Conservation (phyloP, 768 basidiomycete species). For the Trametes cinnabarina region DNA sequence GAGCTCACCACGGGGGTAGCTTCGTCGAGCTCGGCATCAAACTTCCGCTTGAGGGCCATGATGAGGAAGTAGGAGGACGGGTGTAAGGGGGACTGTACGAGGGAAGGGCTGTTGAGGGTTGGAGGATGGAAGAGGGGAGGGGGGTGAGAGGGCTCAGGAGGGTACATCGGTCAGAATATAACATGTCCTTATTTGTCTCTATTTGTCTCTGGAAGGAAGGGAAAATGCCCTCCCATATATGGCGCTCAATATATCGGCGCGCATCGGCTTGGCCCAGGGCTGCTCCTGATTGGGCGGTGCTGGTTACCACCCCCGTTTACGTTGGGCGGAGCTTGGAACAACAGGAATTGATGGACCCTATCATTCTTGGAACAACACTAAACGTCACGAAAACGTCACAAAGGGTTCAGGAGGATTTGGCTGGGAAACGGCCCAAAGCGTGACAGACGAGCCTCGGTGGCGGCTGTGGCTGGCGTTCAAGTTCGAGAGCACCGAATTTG, state of each 20-base stretch:
- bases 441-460: slow-evolving; percentile 12
- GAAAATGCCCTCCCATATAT: slow-evolving; percentile 14
- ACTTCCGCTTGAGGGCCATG: slow-evolving; percentile 79
- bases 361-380: slow-evolving; percentile 8
- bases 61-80: slow-evolving; percentile 1
- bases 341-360: slow-evolving; percentile 6
- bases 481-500: slow-evolving; percentile 6
- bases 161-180: slow-evolving; percentile 17
- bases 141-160: slow-evolving; percentile 13
- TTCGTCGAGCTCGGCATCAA: slow-evolving; percentile 54
- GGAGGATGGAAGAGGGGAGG: slow-evolving; percentile 8
- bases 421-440: background rate
- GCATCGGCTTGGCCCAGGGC: slow-evolving; percentile 15
- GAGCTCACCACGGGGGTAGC: slow-evolving; percentile 36
- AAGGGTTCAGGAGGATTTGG: background rate
- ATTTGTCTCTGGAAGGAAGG: slow-evolving; percentile 14
- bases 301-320: slow-evolving; percentile 15
- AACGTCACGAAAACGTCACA: slow-evolving; percentile 12
- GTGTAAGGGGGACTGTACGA: background rate
- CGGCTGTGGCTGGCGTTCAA: slow-evolving; percentile 8
- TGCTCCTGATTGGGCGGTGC: slow-evolving; percentile 13
- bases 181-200: slow-evolving; percentile 18
- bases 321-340: slow-evolving; percentile 14
- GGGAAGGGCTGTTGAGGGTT: slow-evolving; percentile 2
- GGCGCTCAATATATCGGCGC: slow-evolving; percentile 19